These are phyloP conservation scores for Hamamelis virginiana DNA, from an alignment of 164 flowering plant genomes.

Conservation along the genomic window DNA sequence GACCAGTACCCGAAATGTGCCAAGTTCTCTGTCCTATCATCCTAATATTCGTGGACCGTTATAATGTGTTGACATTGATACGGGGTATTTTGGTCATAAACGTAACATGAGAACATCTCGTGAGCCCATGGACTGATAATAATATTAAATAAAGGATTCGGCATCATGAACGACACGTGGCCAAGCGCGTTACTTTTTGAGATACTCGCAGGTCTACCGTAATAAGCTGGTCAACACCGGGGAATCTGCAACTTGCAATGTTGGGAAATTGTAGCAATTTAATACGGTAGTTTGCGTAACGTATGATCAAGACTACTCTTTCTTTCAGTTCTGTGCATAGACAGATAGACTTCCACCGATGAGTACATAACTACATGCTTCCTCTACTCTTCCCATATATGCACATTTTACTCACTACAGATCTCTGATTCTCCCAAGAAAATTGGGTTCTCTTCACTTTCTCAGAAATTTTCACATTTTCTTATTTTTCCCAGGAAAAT, in stretches of 20 bases:
- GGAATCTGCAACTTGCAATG: background rate
- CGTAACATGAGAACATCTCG: background rate
- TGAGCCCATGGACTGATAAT: background rate
- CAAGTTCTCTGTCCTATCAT: too few relatives aligned
- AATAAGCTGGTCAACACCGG: slow-evolving; percentile 16
- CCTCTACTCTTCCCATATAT: background rate
- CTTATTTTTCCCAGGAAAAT: background rate
- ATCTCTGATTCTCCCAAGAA: slow-evolving; percentile 1
- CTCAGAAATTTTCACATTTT: background rate
- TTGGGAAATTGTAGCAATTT: background rate
- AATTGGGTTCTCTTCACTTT: background rate
- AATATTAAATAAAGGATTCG: background rate
- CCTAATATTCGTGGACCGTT: too few relatives aligned
- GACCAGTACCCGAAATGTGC: too few relatives aligned
- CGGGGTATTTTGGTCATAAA: background rate
- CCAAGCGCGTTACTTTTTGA: background rate
- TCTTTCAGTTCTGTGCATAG: background rate
- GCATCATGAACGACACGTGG: slow-evolving; percentile 13
- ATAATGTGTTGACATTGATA: background rate
- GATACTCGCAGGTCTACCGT: slow-evolving; percentile 11
- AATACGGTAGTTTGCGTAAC: slow-evolving; percentile 10
- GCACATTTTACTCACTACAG: background rate
- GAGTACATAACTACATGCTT: background rate
- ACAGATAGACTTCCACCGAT: background rate
- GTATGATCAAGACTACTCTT: background rate